Evolutionary conservation across 768 basidiomycete genomes (phyloP), one percentile per base, ranked within the genome.

Genomic region (Boletus barrowsii): DNA sequence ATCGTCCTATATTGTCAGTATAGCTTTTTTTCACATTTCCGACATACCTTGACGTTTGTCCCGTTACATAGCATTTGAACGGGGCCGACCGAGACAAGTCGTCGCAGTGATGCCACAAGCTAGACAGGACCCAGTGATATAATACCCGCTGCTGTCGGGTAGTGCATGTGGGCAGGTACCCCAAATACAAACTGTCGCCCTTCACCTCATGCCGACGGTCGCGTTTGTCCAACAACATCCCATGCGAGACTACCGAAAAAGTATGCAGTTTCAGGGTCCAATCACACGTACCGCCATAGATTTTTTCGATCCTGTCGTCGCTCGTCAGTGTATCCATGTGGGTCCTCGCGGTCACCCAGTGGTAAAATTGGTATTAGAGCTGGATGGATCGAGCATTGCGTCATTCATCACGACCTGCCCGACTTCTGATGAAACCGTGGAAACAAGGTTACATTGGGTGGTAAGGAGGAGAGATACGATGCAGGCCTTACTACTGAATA

Each of bases 351-450:
- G 18, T n/a, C 36, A 24, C 10, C 6, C n/a, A n/a, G n/a, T 10
- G 15, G 32, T 30, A 26, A 33, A 24, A 18, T 30, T 40, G 2
- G 22, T 13, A 22, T 37, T 10, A 48, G 11, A 22, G n/a, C 32
- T 20, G 20, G n/a, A 14, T 24, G 32, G 40, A 46, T 30, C n/a
- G 42, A 33, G 4, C 3, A 5, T 17, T 24, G 22, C 44, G 29
- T 22, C 44, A 33, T 41, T 30, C 26, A 14, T 14, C 10, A 10
- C 20, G 3, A 15, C 15, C 43, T 26, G 26, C 8, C 26, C 26
- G 26, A n/a, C 32, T 44, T 36, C 55, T 52, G 56, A 59, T 24
- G 43, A 15, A 30, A 51, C n/a, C 53, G 53, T 37, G 53, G 49
- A 56, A 51, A 47, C 24, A 45, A 24, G 32, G 9, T 37, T 47